Evolutionary conservation across 768 basidiomycete genomes (phyloP).

Genomic region (Suillus hirtellus): DNA sequence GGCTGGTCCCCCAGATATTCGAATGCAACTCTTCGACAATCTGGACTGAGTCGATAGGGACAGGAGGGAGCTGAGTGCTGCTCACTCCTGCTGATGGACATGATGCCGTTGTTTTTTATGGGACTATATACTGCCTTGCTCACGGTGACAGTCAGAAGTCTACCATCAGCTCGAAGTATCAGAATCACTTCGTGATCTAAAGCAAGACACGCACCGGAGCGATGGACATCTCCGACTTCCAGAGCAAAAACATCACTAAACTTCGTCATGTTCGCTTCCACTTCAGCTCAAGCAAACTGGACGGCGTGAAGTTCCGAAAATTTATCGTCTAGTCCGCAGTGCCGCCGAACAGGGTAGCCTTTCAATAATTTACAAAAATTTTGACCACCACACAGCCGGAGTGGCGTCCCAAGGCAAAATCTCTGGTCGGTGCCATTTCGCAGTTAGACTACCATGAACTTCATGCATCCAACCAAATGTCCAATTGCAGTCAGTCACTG

Average conservation of each 20-base stretch:
- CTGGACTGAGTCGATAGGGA: neutral
- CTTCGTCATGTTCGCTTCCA: conserved; percentile 18
- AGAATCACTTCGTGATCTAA: neutral
- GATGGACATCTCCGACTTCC: conserved; percentile 16
- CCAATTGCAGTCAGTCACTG: conserved; percentile 10
- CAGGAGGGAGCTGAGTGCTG: neutral
- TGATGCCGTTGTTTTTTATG: too few relatives aligned
- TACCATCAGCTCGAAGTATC: conserved; percentile 9
- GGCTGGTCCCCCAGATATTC: neutral
- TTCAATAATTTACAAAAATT: conserved; percentile 22
- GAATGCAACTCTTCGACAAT: neutral
- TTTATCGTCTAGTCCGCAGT: conserved; percentile 8
- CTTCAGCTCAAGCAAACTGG: neutral
- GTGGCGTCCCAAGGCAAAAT: neutral
- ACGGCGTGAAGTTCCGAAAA: conserved; percentile 4
- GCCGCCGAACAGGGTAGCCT: conserved; percentile 18
- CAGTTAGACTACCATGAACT: neutral
- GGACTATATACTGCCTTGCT: neutral
- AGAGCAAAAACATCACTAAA: conserved; percentile 14
- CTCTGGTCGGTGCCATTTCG: neutral
- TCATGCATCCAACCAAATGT: neutral
- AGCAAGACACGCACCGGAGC: conserved; percentile 12
- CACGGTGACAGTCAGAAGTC: neutral
- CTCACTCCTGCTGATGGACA: neutral
- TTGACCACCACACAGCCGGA: conserved; percentile 23